These are phyloP conservation scores for Polysphondylium violaceum DNA, from an alignment of 78 protist genomes.

Conservation along the genomic window DNA sequence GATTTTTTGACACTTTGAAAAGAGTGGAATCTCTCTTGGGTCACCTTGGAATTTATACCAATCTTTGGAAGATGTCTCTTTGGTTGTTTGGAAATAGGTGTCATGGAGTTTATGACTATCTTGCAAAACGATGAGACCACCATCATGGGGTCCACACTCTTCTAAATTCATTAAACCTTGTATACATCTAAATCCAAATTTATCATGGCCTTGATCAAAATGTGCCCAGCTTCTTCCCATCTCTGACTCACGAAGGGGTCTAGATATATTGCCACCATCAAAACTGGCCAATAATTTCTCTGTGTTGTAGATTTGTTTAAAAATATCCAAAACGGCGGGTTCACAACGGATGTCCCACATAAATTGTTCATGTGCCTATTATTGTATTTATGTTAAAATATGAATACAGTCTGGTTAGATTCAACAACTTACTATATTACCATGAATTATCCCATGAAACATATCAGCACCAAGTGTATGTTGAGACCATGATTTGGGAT, in stretches of 20 bases:
- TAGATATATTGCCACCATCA: constrained; percentile 65
- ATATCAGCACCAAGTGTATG: neutral
- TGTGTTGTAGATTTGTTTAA: constrained; percentile 21
- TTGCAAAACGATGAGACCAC: constrained; percentile 58
- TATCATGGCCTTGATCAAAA: constrained; percentile 46
- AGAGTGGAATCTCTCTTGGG: neutral
- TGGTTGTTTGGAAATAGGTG: constrained; percentile 1
- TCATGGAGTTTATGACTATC: constrained; percentile 48
- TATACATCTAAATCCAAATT: neutral
- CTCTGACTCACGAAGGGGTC: neutral
- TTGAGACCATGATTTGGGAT: constrained; percentile 12
- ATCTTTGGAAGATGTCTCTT: constrained; percentile 2
- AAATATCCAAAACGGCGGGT: constrained; percentile 26
- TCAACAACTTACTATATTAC: constrained; percentile 16
- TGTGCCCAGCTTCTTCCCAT: constrained; percentile 11
- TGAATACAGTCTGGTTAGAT: too few relatives aligned
- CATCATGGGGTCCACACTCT: constrained; percentile 26
- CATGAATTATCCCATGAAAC: constrained; percentile 49
- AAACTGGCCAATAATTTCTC: constrained; percentile 30
- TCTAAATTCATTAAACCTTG: constrained; percentile 55
- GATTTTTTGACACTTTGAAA: constrained; percentile 33
- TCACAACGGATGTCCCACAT: constrained; percentile 59
- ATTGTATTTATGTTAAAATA: too few relatives aligned
- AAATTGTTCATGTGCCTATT: constrained; percentile 57
- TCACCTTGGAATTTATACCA: constrained; percentile 57